Percentiles rank a stretch among this genome's conserved stretches.
These are phyloP conservation scores for Aspergillus brasiliensis DNA, from an alignment of 2,329 filamentous ascomycete genomes.

Conservation along the genomic window DNA sequence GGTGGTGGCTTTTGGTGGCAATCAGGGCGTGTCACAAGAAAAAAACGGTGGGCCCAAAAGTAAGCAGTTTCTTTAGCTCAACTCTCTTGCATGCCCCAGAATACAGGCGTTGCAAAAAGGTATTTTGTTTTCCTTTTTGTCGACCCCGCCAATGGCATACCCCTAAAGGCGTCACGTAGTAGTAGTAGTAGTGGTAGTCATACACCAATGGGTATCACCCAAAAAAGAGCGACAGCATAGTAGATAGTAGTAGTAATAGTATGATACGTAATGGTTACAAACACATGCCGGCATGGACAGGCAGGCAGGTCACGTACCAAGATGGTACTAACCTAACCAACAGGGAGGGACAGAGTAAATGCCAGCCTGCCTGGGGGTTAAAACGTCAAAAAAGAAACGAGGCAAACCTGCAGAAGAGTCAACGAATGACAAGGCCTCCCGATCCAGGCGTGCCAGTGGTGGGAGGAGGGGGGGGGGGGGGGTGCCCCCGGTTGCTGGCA, in stretches of 20 bases:
- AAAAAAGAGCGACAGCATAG: neutral
- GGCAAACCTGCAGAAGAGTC: neutral
- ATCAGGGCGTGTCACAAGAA: neutral
- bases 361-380: neutral
- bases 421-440: neutral
- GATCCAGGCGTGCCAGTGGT: neutral
- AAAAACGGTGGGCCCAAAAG: neutral
- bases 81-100: neutral
- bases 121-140: neutral
- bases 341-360: too few relatives aligned
- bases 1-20: neutral
- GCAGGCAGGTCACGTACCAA: neutral
- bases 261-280: slow-evolving; percentile 1
- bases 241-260: neutral
- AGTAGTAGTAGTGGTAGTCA: neutral
- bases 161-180: neutral
- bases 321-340: neutral
- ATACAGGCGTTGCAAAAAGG: neutral
- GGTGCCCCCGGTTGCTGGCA: neutral
- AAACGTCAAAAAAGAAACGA: slow-evolving; percentile 1
- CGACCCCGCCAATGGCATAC: neutral
- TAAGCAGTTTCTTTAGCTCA: neutral
- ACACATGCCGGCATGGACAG: neutral
- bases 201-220: neutral
- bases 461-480: neutral